Evolutionary conservation across 768 basidiomycete genomes (phyloP), one percentile per base, ranked within the genome.

Genomic region (Boletus insuetus): DNA sequence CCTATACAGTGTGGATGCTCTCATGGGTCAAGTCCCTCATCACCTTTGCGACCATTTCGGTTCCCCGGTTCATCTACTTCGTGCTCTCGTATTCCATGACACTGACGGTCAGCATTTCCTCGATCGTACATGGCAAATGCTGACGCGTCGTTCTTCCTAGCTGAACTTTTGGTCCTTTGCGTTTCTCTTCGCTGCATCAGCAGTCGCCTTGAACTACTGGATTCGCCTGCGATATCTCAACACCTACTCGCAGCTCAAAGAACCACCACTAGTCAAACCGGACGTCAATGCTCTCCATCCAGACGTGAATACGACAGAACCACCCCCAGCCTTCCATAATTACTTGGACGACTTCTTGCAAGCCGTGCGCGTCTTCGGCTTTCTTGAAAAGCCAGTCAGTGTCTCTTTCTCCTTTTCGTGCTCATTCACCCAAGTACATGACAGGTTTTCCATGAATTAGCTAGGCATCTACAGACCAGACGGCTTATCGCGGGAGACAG

Each of bases 291-390:
- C 91, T 62, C 80, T 93, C 41, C 94, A 96, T 73, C 94, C 94
- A 2, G 94, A 97, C 68, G 88, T 96, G 20, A 94, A 94, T 56
- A 82, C 87, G 16, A 71, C 78, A 64, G 86, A 89, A 50, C 77
- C 85, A 14, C 82, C 84, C 0, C 82, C 89, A 13, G 81, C 89
- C 1, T 94, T 98, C 68, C 94, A 96, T 69, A 95, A 96, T 64
- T 98, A 98, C 64, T 79, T 98, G 26, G 96, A 98, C 69, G 97
- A 99, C 66, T 98, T 99, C 69, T 73, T 98, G 51, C 89, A 95
- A 62, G 97, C 97, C 12, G 91, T 99, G 53, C 83, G 95, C 45
- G 91, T 99, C 11, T 99, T 99, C 64, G 97, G 97, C 19, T 98
- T 98, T 69, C 75, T 86, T 11, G 97, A 99, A 75, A 98, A 97